Percentiles rank a stretch among this genome's conserved stretches.
Conservation (phyloP, 2,329 filamentous ascomycete species). For the Epichloe gansuensis region DNA sequence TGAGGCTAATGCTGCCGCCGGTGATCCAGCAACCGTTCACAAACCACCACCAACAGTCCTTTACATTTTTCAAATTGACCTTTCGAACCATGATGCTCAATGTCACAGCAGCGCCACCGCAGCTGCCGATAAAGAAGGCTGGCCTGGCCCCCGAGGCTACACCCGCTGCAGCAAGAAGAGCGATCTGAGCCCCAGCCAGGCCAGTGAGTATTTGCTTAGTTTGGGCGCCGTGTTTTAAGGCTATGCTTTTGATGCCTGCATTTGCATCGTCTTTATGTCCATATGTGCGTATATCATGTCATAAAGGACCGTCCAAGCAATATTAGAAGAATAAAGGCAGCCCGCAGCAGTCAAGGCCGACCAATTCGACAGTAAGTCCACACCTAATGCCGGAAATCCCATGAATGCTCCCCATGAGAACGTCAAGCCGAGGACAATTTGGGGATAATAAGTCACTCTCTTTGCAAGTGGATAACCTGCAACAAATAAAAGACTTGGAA, state of each 20-base stretch:
- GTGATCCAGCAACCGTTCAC: constrained; percentile 59
- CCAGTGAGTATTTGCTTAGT: constrained; percentile 66
- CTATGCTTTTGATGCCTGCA: constrained; percentile 81
- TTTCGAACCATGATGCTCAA: constrained; percentile 55
- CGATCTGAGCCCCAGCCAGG: constrained; percentile 56
- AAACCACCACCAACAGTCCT: constrained; percentile 69
- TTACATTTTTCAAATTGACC: constrained; percentile 53
- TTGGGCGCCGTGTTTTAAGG: constrained; percentile 62
- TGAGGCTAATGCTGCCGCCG: constrained; percentile 47
- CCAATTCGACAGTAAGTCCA: constrained; percentile 56
- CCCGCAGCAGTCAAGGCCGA: constrained; percentile 53
- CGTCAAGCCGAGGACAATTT: constrained; percentile 69
- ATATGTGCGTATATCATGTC: constrained; percentile 93
- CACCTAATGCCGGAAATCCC: constrained; percentile 72
- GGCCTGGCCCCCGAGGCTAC: constrained; percentile 54
- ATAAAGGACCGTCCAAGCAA: constrained; percentile 80
- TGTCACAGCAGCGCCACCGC: constrained; percentile 49
- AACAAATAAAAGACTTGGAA: constrained; percentile 63
- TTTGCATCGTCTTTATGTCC: constrained; percentile 78
- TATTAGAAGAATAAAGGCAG: constrained; percentile 63
- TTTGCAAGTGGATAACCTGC: constrained; percentile 73
- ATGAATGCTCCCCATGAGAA: constrained; percentile 86
- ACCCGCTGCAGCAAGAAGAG: constrained; percentile 58
- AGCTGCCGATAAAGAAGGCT: constrained; percentile 55
- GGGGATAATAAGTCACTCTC: constrained; percentile 76